Conservation (phyloP, 164 flowering plant species). For the Taxillus chinensis region DNA sequence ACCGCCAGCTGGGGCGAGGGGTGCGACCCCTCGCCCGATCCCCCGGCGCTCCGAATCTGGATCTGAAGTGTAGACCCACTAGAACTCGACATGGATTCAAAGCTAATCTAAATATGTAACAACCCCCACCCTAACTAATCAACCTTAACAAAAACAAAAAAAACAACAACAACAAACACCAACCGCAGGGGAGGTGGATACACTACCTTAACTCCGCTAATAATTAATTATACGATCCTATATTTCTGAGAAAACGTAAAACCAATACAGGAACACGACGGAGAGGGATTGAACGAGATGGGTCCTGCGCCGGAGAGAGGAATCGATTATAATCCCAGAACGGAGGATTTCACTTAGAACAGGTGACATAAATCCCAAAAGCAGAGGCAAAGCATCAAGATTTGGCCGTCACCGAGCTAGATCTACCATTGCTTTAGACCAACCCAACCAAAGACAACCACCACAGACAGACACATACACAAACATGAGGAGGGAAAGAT, state of each 20-base stretch:
- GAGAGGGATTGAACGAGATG: constrained; percentile 89
- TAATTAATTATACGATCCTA: not conserved
- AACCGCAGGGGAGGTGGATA: too few species aligned
- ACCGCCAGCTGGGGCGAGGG: constrained; percentile 18
- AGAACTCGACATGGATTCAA: not conserved
- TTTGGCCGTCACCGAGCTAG: constrained; percentile 9
- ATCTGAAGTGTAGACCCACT: constrained; percentile 21
- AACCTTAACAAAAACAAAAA: too few species aligned
- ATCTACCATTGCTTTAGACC: not conserved
- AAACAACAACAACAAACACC: too few species aligned
- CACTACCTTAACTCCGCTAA: too few species aligned
- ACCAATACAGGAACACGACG: constrained; percentile 90
- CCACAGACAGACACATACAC: too few species aligned
- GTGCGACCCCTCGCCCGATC: too few species aligned
- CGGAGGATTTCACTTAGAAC: constrained; percentile 69
- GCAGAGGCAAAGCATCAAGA: constrained; percentile 22
- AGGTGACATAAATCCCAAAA: constrained; percentile 59
- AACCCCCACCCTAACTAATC: too few species aligned
- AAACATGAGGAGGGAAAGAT: too few species aligned
- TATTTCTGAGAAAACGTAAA: constrained; percentile 73
- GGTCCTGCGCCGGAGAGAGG: constrained; percentile 49
- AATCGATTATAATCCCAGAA: constrained; percentile 60
- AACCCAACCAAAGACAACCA: too few species aligned
- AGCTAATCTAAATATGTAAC: too few species aligned
- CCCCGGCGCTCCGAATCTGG: too few species aligned